A percentile compares a stretch with the other conserved stretches of the same genome.
phyloP scores from a whole-genome alignment of 495 filamentous ascomycete genomes.

The Xylaria intraflava region DNA sequence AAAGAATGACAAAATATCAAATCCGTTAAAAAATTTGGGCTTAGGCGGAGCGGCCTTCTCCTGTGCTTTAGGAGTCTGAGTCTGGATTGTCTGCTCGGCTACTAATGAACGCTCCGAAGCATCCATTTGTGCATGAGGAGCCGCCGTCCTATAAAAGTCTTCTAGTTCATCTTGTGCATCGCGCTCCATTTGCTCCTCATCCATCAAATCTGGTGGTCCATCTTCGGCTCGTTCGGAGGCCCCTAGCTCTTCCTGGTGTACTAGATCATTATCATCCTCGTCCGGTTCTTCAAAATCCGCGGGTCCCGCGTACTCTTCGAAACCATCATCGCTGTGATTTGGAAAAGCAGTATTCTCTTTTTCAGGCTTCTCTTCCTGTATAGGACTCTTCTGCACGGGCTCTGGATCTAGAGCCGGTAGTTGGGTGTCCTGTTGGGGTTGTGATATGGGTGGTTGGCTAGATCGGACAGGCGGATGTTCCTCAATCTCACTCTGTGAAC shows the following conservation, averaged over 20 bases:
- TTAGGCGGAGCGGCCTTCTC: slow-evolving; percentile 20
- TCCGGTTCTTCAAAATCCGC: slow-evolving; percentile 1
- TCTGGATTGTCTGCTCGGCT: slow-evolving; percentile 11
- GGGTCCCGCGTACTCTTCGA: slow-evolving; percentile 2
- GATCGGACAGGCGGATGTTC: slow-evolving; percentile 4
- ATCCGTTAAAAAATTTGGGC: slow-evolving; percentile 19
- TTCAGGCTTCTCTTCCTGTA: not conserved
- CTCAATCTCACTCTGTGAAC: slow-evolving; percentile 21
- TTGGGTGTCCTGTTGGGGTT: not conserved
- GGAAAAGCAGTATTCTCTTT: not conserved
- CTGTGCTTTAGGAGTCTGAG: slow-evolving; percentile 10
- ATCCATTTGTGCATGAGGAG: slow-evolving; percentile 3
- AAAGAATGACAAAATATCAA: slow-evolving; percentile 40
- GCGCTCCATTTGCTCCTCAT: slow-evolving; percentile 1
- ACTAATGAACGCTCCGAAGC: slow-evolving; percentile 32
- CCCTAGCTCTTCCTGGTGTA: not conserved
- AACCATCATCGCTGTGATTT: not conserved
- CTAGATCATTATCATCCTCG: not conserved
- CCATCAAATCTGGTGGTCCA: not conserved
- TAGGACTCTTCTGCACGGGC: not conserved
- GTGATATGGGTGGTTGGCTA: not conserved
- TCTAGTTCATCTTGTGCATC: not conserved
- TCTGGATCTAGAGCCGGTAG: not conserved
- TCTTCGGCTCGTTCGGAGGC: not conserved
- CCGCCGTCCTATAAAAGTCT: not conserved